Evolutionary conservation across 805 yeast genomes (phyloP), one percentile per base, ranked within the genome.

Genomic region (Ogataea minuta): DNA sequence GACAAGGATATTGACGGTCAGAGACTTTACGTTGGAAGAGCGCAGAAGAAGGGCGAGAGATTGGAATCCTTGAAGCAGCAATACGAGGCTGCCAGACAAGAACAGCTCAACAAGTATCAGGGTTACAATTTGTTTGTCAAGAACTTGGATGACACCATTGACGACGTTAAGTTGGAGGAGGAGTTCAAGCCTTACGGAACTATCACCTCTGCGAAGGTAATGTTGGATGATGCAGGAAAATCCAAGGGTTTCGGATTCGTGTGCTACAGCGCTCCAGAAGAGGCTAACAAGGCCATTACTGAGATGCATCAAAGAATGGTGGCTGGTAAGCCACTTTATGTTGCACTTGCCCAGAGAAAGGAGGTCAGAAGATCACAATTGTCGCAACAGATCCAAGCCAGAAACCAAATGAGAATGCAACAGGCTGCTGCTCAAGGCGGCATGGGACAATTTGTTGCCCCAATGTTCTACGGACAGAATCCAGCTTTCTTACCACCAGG

Each of bases 221-320:
- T 93, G 97, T 79, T 84, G 59, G 96, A 87, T 64, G 97, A 90
- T 59, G 67, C 79, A 48, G 97, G 95, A 58, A 88, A 88, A 72
- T 88, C 97, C 50, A 91, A 87, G 76, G 98, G 98, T 54, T 93
- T 93, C 66, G 99, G 99, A 62, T 93, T 93, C 66, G 99, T 93
- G 56, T 89, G 99, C 73, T 93, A 83, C 84, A 81, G 96, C 41
- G 70, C 93, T 50, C 96, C 98, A 62, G 99, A 93, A 70, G 99
- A 93, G 79, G 99, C 99, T 56, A 86, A 96, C 60, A 89, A 88
- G 74, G 99, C 99, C 52, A 88, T 91, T 66, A 77, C 91, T 57
- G 99, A 91, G 76, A 90, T 91, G 96, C 89, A 91, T 80, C 96
- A 89, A 73, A 85, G 89, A 66, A 84, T 91, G 83, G 79, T 93